Conservation (phyloP, 169 alveolate species). For the Eimeria acervulina region DNA sequence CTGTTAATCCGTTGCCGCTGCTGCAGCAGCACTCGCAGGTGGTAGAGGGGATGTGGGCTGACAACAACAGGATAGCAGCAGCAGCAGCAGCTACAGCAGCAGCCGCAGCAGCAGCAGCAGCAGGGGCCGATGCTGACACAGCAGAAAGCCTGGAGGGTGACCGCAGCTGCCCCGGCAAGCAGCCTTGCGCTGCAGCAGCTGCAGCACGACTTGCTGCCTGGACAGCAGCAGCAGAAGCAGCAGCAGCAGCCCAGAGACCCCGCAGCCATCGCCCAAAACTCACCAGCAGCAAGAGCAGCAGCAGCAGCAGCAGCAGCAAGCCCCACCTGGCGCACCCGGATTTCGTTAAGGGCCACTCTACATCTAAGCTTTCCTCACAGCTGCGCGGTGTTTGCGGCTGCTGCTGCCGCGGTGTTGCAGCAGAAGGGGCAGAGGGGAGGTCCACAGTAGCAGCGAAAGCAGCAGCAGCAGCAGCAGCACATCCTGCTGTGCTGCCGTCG, state of each 20-base stretch:
- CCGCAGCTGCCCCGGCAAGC: not conserved
- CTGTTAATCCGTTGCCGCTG: constrained; percentile 48
- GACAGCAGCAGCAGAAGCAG: constrained; percentile 78
- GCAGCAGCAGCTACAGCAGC: constrained; percentile 64
- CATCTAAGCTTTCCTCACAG: not conserved
- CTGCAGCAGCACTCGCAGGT: constrained; percentile 71
- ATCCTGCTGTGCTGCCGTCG: constrained; percentile 35
- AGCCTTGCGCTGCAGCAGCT: constrained; percentile 59
- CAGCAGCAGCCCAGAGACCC: constrained; percentile 16
- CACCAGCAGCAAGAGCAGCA: constrained; percentile 39
- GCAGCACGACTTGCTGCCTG: constrained; percentile 48
- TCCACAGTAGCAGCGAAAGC: not conserved
- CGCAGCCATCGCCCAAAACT: constrained; percentile 9
- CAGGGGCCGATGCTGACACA: not conserved
- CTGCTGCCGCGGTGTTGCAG: constrained; percentile 47
- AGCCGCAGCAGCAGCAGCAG: constrained; percentile 30
- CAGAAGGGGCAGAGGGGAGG: not conserved
- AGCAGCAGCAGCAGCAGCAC: constrained; percentile 69
- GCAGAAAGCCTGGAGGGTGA: not conserved
- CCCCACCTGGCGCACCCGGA: not conserved
- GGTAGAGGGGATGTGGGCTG: constrained; percentile 53
- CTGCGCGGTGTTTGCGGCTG: constrained; percentile 64
- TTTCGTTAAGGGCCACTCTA: not conserved
- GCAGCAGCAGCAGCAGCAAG: constrained; percentile 56
- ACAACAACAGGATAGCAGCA: constrained; percentile 54